Percentiles rank a stretch among this genome's conserved stretches.
Evolutionary conservation across 352 stramenopile genomes (phyloP).

Genomic region (Globisporangium apiculatum): DNA sequence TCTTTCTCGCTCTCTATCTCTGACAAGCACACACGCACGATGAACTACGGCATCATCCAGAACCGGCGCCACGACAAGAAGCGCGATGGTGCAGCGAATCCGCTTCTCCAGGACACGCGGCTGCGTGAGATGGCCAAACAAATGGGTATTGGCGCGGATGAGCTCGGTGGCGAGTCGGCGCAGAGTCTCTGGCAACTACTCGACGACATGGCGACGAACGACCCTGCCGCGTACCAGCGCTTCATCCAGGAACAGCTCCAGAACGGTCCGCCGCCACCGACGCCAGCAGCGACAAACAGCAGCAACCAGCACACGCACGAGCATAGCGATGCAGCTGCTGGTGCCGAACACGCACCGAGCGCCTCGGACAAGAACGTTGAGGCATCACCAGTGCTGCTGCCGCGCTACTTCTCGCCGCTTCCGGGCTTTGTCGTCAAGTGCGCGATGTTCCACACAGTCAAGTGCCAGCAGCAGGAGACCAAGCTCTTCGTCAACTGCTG

Average conservation of each 20-base stretch:
- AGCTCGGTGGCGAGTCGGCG: constrained; percentile 63
- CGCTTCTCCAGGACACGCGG: constrained; percentile 43
- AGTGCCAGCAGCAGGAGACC: constrained; percentile 48
- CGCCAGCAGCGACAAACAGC: not conserved
- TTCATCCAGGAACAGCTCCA: constrained; percentile 83
- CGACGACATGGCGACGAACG: constrained; percentile 58
- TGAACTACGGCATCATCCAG: constrained; percentile 86
- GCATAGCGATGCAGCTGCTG: not conserved
- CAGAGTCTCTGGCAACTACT: constrained; percentile 68
- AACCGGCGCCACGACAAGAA: constrained; percentile 46
- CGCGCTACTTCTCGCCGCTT: constrained; percentile 51
- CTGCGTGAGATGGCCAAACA: constrained; percentile 79
- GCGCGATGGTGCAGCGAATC: constrained; percentile 15
- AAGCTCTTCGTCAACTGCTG: constrained; percentile 85
- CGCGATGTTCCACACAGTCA: constrained; percentile 37
- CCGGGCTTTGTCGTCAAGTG: constrained; percentile 80
- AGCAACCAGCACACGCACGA: not conserved
- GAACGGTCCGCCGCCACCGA: constrained; percentile 31
- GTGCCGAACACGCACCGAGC: not conserved
- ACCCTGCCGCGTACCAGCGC: constrained; percentile 61
- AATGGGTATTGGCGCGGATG: constrained; percentile 65
- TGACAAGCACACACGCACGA: constrained; percentile 10
- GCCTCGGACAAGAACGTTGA: not conserved
- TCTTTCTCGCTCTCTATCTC: not conserved
- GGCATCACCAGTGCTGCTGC: constrained; percentile 8